phyloP scores from a whole-genome alignment of 2,329 filamentous ascomycete species.

The Penicillium sumatraense region DNA sequence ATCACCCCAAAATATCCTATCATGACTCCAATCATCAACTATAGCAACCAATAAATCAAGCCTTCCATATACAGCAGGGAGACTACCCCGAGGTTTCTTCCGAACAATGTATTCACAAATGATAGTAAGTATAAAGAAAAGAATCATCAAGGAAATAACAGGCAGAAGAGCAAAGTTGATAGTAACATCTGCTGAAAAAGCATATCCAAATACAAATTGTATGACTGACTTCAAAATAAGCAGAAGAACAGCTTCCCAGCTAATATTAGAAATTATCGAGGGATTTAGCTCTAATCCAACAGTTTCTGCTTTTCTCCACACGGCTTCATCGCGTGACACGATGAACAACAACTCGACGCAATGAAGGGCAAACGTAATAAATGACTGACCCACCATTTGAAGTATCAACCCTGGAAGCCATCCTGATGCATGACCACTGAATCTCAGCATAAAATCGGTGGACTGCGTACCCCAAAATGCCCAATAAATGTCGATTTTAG shows the following conservation, averaged over 20 bases:
- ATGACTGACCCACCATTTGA: not conserved
- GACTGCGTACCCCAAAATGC: not conserved
- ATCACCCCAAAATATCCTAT: constrained; percentile 4
- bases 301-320: constrained; percentile 1
- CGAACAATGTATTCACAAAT: constrained; percentile 3
- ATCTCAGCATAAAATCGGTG: not conserved
- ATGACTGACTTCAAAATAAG: not conserved
- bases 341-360: constrained; percentile 9
- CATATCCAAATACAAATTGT: constrained; percentile 8
- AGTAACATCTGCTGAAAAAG: constrained; percentile 1
- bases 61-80: not conserved
- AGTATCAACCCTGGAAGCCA: constrained; percentile 4
- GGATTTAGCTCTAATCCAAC: not conserved
- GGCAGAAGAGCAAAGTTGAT: constrained; percentile 5
- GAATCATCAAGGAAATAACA: constrained; percentile 1
- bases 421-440: no score
- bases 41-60: not conserved
- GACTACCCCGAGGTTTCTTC: not conserved
- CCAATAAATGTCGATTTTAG: not conserved
- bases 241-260: not conserved
- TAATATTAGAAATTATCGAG: constrained; percentile 1
- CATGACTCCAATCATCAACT: constrained; percentile 7
- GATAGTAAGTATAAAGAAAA: constrained; percentile 1
- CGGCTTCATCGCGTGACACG: constrained; percentile 6
- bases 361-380: constrained; percentile 6